Evolutionary conservation across 1,284 basidiomycete species (phyloP).

Genomic region (Malassezia sympodialis): DNA sequence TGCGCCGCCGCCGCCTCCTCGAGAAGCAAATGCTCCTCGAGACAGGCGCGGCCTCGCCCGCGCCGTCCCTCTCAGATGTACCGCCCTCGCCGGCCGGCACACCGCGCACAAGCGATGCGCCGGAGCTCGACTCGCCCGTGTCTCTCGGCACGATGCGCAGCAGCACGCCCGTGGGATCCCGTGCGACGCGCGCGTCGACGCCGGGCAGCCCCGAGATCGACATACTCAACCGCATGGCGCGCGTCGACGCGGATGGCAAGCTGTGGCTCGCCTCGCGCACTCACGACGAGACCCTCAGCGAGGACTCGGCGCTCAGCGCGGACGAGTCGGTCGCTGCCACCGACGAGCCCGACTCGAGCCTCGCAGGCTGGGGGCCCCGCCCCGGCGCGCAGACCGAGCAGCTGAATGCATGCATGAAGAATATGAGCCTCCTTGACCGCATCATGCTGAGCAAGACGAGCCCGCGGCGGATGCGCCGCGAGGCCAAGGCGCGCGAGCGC

Average conservation of each 20-base stretch:
- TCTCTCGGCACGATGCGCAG: background rate
- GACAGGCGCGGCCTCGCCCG: background rate
- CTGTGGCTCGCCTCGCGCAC: conserved; percentile 18
- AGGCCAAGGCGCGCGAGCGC: conserved; percentile 31
- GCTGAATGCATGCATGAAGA: conserved; percentile 31
- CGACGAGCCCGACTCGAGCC: conserved; percentile 11
- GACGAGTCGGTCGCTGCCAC: conserved; percentile 22
- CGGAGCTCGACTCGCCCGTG: background rate
- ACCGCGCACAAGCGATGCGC: conserved; percentile 1
- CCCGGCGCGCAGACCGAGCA: conserved; percentile 19
- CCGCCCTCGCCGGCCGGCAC: conserved; percentile 9
- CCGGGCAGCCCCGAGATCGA: conserved; percentile 6
- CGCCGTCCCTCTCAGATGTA: background rate
- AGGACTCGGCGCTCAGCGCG: conserved; percentile 15
- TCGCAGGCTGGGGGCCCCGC: conserved; percentile 17
- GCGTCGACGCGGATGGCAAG: conserved; percentile 28
- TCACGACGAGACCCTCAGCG: background rate
- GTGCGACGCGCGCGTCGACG: background rate
- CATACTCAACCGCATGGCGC: conserved; percentile 29
- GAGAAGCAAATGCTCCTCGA: conserved; percentile 26
- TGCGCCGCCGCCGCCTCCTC: conserved; percentile 19
- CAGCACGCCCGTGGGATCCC: conserved; percentile 7
- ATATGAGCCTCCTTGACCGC: conserved; percentile 38
- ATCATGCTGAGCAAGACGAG: conserved; percentile 40
- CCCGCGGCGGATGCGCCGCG: conserved; percentile 32